These are phyloP conservation scores for Scheffersomyces cryptocercus DNA, from an alignment of 1,139 yeast species.

Conservation along the genomic window DNA sequence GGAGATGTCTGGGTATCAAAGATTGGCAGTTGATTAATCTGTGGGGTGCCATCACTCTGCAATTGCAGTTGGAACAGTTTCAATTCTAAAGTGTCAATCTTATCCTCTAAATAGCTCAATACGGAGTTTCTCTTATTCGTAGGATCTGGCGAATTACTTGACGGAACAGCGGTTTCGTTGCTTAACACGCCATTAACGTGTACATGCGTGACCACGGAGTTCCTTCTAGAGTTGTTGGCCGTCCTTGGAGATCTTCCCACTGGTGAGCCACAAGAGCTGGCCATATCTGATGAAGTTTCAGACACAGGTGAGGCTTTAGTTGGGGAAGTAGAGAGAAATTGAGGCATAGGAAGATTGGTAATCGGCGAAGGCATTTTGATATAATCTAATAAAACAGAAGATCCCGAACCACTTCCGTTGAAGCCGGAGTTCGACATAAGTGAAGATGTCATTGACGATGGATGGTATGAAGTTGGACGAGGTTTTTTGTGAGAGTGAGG, in stretches of 20 bases:
- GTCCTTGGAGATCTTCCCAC: conserved; percentile 6
- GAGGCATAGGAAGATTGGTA: conserved; percentile 30
- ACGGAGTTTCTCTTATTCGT: conserved; percentile 44
- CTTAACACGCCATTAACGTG: conserved; percentile 51
- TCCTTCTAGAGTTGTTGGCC: conserved; percentile 29
- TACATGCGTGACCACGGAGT: conserved; percentile 47
- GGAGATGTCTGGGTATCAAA: conserved; percentile 26
- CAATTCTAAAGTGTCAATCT: conserved; percentile 45
- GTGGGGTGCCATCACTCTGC: conserved; percentile 24
- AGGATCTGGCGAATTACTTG: conserved; percentile 18
- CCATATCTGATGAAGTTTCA: conserved; percentile 14
- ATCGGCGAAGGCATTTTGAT: conserved; percentile 36
- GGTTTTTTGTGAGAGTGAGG: conserved; percentile 57
- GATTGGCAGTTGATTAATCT: conserved; percentile 30
- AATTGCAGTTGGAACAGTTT: conserved; percentile 24
- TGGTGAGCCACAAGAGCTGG: conserved; percentile 10
- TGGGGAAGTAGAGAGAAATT: conserved; percentile 42
- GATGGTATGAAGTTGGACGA: conserved; percentile 81
- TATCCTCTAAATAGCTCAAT: conserved; percentile 48
- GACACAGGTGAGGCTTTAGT: conserved; percentile 24
- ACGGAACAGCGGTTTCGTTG: conserved; percentile 24
- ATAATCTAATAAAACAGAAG: conserved; percentile 30
- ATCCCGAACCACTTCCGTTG: conserved; percentile 15
- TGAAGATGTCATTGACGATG: conserved; percentile 49
- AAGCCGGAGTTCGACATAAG: conserved; percentile 15